These are phyloP conservation scores for Daldinia caldariorum DNA, from an alignment of 495 filamentous ascomycete genomes.

Conservation along the genomic window DNA sequence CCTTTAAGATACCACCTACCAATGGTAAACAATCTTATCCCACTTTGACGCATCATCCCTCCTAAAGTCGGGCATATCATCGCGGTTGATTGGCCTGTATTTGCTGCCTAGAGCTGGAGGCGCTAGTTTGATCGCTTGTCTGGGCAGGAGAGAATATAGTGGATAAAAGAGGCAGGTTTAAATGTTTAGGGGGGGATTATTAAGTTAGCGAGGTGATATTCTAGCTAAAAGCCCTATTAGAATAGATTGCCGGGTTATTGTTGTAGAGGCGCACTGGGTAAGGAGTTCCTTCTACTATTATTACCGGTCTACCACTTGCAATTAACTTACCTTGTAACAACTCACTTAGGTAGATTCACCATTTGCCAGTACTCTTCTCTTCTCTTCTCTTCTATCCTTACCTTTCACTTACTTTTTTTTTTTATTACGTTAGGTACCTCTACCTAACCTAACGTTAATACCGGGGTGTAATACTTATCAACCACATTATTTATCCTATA, in stretches of 20 bases:
- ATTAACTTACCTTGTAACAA: background rate
- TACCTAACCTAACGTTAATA: background rate
- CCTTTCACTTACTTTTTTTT: background rate
- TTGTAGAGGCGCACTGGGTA: background rate
- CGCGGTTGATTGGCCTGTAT: background rate
- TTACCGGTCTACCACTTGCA: background rate
- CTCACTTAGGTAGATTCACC: background rate
- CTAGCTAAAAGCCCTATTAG: background rate
- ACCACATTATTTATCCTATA: background rate
- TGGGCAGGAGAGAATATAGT: background rate
- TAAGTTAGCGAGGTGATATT: background rate
- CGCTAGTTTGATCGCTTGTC: background rate
- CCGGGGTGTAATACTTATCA: background rate
- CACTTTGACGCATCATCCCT: too few species aligned
- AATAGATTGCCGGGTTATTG: background rate
- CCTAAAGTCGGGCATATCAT: too few species aligned
- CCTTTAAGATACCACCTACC: too few species aligned
- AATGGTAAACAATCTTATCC: too few species aligned
- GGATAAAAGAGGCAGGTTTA: conserved; percentile 13
- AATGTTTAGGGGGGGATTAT: background rate
- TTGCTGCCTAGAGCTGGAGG: conserved; percentile 10
- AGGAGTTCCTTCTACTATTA: background rate
- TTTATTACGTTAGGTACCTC: background rate
- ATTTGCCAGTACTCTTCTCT: background rate
- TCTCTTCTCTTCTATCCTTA: background rate